Base-by-base conservation (phyloP, 208 protist genomes). In the Leptomonas pyrrhocoris region DNA sequence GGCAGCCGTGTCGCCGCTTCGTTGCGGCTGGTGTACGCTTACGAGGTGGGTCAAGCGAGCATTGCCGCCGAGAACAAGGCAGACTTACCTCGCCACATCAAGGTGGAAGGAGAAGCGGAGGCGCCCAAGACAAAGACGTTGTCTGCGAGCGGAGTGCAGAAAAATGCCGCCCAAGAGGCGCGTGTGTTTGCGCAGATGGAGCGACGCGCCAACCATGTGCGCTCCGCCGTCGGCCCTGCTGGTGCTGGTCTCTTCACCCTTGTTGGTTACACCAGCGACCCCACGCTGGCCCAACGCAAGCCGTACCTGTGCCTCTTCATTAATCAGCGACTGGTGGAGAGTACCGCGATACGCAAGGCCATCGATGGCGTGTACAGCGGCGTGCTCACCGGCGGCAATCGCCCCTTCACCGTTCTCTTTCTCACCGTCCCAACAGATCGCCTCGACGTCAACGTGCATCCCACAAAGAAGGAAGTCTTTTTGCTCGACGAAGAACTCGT, bases 371-470 rank as follows among this genome's bases (percentile, higher is more conserved):
- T 98, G 9, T 99, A 99, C 78, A 77, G 74, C 31, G 65, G 79
- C 49, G 90, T 98, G 49, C 74, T 99, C 48, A 93, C 96, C 0
- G 81, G 83, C 34, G 82, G 94, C 25, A 84, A 90, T 27, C 88
- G 97, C 40, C 96, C 98, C 8, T 99, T 98, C 76, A 89, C 97
- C 1, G 99, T 98, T 49, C 68, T 99, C 15, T 88, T 86, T 21
- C 72, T 99, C 42, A 85, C 74, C 0, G 75, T 99, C 2, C 87
- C 90, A 9, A 83, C 95, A 0, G 80, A 97, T 34, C 84, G 92
- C 21, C 74, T 99, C 1, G 98, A 99, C 83, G 98, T 99, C n/a
- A 99, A 99, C 78, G 95, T 99, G 55, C 98, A 99, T 70, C 98
- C 98, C 7, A 99, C 98, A 16, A 99, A 99, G 83, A 85, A 96